These are phyloP conservation scores for Melocanna baccifera DNA, from an alignment of 176 grass and related monocot species.

Conservation along the genomic window DNA sequence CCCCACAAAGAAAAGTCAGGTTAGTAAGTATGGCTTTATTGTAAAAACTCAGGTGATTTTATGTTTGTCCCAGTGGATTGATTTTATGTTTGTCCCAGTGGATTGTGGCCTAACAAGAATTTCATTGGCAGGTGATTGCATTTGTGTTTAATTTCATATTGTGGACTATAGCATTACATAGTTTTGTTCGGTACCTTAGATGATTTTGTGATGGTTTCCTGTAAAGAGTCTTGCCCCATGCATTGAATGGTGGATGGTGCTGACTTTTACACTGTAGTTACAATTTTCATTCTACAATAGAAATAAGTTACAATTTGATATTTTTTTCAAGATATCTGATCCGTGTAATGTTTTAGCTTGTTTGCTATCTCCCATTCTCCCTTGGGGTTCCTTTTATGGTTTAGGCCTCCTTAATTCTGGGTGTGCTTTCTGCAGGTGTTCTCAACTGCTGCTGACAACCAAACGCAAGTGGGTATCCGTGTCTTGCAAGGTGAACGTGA, in stretches of 20 bases:
- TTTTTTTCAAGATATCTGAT: neutral
- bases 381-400: neutral
- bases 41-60: neutral
- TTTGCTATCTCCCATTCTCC: neutral
- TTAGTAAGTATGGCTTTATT: neutral
- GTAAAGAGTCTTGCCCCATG: neutral
- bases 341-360: neutral
- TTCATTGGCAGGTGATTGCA: neutral
- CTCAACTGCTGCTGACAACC: conserved; percentile 55
- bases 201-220: neutral
- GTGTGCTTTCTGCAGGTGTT: conserved; percentile 31
- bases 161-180: neutral
- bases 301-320: neutral
- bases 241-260: neutral
- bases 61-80: neutral
- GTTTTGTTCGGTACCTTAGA: neutral
- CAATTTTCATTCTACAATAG: neutral
- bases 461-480: conserved; percentile 41
- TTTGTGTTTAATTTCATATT: neutral
- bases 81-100: neutral
- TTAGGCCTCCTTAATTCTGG: neutral
- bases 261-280: neutral
- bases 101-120: neutral
- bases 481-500: conserved; percentile 48
- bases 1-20: conserved; percentile 48